A percentile compares a stretch with the other conserved stretches of the same genome.
phyloP scores from a whole-genome alignment of 2,329 filamentous ascomycete species.

The Oidium heveae region DNA sequence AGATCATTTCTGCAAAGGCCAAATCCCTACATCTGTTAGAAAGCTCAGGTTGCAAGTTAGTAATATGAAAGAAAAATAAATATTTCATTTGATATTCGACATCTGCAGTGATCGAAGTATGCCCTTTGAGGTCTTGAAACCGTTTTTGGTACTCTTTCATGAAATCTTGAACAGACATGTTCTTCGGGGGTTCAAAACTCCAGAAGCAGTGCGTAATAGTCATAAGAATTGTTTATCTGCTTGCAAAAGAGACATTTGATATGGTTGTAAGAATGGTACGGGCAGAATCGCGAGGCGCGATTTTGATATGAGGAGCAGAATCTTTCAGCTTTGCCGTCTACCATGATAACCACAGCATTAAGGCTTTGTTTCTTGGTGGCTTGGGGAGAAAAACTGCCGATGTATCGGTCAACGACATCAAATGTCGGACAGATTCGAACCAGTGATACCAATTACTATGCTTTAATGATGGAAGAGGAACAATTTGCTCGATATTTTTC shows the following conservation, averaged over 20 bases:
- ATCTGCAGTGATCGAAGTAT: neutral
- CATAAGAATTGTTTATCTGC: neutral
- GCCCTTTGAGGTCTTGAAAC: neutral
- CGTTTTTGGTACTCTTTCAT: neutral
- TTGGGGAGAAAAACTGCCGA: no score
- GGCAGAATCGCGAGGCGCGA: neutral
- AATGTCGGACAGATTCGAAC: no score
- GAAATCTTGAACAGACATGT: neutral
- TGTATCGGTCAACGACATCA: neutral
- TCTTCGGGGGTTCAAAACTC: neutral
- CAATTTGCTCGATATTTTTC: constrained; percentile 8
- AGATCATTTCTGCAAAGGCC: neutral
- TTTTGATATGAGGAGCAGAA: no score
- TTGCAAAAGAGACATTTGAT: neutral
- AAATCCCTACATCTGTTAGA: neutral
- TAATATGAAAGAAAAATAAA: neutral
- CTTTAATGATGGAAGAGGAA: neutral
- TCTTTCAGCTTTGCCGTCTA: neutral
- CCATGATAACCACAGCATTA: neutral
- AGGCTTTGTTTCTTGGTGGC: neutral
- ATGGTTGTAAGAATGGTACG: neutral
- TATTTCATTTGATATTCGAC: neutral
- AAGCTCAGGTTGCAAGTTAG: neutral
- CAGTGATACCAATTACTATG: no score
- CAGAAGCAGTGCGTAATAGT: neutral